Percentiles rank a stretch among this genome's conserved stretches.
Evolutionary conservation across 768 basidiomycete genomes (phyloP).

Genomic region (Suillus decipiens): DNA sequence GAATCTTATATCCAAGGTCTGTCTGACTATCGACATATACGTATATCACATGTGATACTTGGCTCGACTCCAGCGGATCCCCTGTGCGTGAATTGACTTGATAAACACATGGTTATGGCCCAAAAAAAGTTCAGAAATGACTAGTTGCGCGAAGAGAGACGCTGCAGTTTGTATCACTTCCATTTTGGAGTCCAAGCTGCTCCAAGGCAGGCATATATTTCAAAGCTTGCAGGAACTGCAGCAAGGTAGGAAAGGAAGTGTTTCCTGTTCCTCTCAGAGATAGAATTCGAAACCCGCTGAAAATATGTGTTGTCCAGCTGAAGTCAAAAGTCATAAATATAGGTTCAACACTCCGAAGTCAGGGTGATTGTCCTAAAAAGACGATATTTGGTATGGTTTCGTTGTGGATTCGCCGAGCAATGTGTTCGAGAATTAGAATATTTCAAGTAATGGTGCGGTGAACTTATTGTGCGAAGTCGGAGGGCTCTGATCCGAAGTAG

Average conservation of each 20-base stretch:
- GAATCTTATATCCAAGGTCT: no score
- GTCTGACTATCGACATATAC: no score
- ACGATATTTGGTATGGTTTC: conserved; percentile 24
- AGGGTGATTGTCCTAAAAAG: conserved; percentile 34
- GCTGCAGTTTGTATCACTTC: no score
- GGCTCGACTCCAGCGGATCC: no score
- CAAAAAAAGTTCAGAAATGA: no score
- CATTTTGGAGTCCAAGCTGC: conserved; percentile 6
- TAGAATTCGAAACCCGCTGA: conserved; percentile 38
- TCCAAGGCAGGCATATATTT: conserved; percentile 35
- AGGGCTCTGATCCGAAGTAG: conserved; percentile 23
- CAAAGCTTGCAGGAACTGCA: conserved; percentile 34
- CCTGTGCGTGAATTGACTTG: no score
- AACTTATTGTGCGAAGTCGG: conserved; percentile 1
- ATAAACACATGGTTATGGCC: no score
- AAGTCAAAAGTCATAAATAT: conserved; percentile 34
- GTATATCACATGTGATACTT: no score
- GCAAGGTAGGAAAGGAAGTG: conserved; percentile 19
- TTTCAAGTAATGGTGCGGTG: conserved; percentile 5
- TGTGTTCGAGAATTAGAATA: conserved; percentile 27
- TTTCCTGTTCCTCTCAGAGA: conserved; percentile 33
- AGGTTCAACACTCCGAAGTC: conserved; percentile 35
- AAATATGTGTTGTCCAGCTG: conserved; percentile 37
- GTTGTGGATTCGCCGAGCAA: conserved; percentile 20
- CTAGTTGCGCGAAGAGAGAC: no score